phyloP scores from a whole-genome alignment of 164 flowering plant species.

The Umbilicus rupestris region DNA sequence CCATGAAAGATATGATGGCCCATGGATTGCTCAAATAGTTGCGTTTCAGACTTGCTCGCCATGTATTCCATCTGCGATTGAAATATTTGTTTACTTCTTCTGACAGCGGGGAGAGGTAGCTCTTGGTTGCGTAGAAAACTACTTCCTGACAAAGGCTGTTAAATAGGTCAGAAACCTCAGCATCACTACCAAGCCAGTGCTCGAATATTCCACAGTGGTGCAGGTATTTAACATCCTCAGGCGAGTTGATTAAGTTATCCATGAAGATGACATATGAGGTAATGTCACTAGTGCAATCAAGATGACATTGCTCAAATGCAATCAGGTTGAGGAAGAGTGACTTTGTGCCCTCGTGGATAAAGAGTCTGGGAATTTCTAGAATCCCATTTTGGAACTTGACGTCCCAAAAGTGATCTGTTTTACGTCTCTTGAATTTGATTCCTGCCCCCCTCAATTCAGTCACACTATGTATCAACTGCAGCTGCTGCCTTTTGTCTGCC shows the following conservation, averaged over 20 bases:
- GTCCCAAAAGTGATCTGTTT: conserved; percentile 85
- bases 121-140: conserved; percentile 66
- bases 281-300: conserved; percentile 69
- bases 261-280: conserved; percentile 78
- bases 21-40: conserved; percentile 78
- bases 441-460: conserved; percentile 49
- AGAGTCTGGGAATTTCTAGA: conserved; percentile 54
- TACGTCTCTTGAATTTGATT: conserved; percentile 54
- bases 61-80: conserved; percentile 64
- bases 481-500: conserved; percentile 59
- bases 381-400: conserved; percentile 54
- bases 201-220: conserved; percentile 78
- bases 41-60: conserved; percentile 71
- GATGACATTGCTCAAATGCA: conserved; percentile 76
- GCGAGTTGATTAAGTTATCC: conserved; percentile 77
- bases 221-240: conserved; percentile 66
- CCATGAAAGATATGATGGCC: conserved; percentile 68
- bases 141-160: conserved; percentile 79
- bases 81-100: conserved; percentile 52
- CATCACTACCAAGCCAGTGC: conserved; percentile 89
- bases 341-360: conserved; percentile 82
- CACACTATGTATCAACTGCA: conserved; percentile 64
- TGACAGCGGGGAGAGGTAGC: conserved; percentile 60
- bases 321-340: conserved; percentile 82
- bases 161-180: conserved; percentile 78